These are phyloP conservation scores for Aspergillus uvarum DNA, from an alignment of 2,329 filamentous ascomycete genomes.

Conservation along the genomic window DNA sequence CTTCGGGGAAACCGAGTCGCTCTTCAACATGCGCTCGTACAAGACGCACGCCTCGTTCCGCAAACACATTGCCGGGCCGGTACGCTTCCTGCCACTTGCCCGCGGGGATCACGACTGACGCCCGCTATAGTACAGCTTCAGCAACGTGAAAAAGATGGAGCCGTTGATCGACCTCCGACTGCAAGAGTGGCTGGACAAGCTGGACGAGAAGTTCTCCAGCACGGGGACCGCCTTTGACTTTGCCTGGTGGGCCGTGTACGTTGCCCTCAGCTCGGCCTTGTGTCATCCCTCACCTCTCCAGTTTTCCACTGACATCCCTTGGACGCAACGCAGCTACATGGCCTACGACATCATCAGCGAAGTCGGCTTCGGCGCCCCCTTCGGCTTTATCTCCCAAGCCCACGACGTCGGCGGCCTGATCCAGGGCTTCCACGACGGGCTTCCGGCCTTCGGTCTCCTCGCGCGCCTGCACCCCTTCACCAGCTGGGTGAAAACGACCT, in stretches of 20 bases:
- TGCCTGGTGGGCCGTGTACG: slow-evolving; percentile 54
- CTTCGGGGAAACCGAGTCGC: slow-evolving; percentile 55
- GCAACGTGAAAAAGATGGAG: slow-evolving; percentile 60
- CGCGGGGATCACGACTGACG: slow-evolving; percentile 3
- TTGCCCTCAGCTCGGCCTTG: background rate
- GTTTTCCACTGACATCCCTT: background rate
- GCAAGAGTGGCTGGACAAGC: slow-evolving; percentile 50
- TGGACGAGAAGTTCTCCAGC: slow-evolving; percentile 49
- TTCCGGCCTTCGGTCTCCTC: slow-evolving; percentile 54
- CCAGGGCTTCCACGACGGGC: slow-evolving; percentile 55
- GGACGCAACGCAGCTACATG: slow-evolving; percentile 41
- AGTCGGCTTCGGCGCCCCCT: slow-evolving; percentile 56
- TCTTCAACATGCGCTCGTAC: slow-evolving; percentile 60
- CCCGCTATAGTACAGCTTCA: slow-evolving; percentile 50
- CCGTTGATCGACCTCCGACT: slow-evolving; percentile 55
- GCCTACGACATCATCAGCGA: slow-evolving; percentile 60
- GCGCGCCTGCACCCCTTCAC: slow-evolving; percentile 55
- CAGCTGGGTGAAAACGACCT: slow-evolving; percentile 56
- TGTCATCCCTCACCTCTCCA: background rate
- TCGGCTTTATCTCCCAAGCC: slow-evolving; percentile 57
- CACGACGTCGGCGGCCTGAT: slow-evolving; percentile 56
- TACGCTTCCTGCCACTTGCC: slow-evolving; percentile 18
- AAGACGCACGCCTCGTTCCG: slow-evolving; percentile 53
- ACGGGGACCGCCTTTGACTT: slow-evolving; percentile 54
- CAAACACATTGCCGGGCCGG: slow-evolving; percentile 54